Evolutionary conservation across 768 basidiomycete genomes (phyloP).

Genomic region (Trametes meyenii): DNA sequence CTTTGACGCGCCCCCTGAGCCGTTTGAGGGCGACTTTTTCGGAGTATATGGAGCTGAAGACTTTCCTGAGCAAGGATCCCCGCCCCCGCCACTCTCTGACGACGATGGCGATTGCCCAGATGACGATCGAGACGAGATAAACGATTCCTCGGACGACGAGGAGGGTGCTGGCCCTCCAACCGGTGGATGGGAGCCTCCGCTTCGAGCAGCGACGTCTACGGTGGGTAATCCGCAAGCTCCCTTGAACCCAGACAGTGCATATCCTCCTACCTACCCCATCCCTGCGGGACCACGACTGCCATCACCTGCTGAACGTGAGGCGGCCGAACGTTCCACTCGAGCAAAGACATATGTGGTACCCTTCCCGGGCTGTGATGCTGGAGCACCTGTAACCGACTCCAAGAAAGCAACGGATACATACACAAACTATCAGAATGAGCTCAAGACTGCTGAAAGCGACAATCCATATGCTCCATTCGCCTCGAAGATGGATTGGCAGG

Average conservation of each 20-base stretch:
- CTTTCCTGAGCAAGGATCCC: neutral
- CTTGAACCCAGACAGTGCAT: too few species aligned
- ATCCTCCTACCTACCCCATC: neutral
- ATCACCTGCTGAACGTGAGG: neutral
- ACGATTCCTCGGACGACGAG: neutral
- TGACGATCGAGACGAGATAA: too few species aligned
- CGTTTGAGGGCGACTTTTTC: conserved; percentile 22
- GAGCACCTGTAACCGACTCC: neutral
- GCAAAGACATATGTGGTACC: conserved; percentile 1
- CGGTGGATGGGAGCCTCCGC: neutral
- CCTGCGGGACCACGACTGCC: neutral
- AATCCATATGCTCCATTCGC: conserved; percentile 37
- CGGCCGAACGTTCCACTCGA: neutral
- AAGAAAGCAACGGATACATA: neutral
- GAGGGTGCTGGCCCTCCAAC: neutral
- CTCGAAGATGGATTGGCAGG: conserved; percentile 42
- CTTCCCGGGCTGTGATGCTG: neutral
- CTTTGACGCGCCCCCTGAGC: neutral
- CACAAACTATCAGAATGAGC: neutral
- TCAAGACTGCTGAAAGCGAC: neutral
- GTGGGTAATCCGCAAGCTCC: neutral
- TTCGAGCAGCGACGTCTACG: neutral
- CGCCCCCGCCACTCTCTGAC: neutral
- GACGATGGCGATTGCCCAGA: neutral
- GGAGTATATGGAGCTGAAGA: conserved; percentile 8